Base-by-base conservation (phyloP, 352 stramenopile genomes). In the Phytophthora agathidicida region DNA sequence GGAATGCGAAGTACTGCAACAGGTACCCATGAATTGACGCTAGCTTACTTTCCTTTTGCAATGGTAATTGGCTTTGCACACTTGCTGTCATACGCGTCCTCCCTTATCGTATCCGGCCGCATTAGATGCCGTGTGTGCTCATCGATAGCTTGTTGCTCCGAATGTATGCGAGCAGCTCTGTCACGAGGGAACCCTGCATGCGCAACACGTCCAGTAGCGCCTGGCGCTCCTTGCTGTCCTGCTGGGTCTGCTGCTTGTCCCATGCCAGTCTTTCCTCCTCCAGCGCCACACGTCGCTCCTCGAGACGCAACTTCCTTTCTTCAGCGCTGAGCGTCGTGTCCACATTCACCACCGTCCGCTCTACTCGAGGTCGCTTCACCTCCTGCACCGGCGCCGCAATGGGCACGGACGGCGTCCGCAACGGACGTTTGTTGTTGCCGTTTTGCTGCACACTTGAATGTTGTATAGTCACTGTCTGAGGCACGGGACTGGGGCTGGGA, bases 261-360 rank as follows among this genome's bases (percentile, higher is more conserved):
- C 66, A 79, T 2, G 48, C 57, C 30, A 79, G 54, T 22, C 53
- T 61, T 24, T 73, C 61, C 39, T 79, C 70, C 30, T 79, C 66
- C 43, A 79, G 19, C 10, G 32, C 57, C 41, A 79, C 51, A 16
- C 61, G 61, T 13, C 70, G 39, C 66, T 75, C 66, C 26, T 73
- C 54, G 11, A 79, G 42, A 20, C 43, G 66, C 38, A 79, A 22
- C 28, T 73, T 71, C 28, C 66, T 53, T 37, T 79, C 70, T 47
- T 73, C 61, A 2, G 71, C 17, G 3, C 19, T 52, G 24, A 51
- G 19, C 13, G 27, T 24, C 14, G 32, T 16, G 30, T 71, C 62
- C 26, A 43, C 31, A n/a, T 45, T 17, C 19, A 47, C 22, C n/a
- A 26, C 22, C 13, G 17, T 22, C 13, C 62, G 63, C 3, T 71